Percentiles rank a stretch among this genome's conserved stretches.
Conservation (phyloP, 306 rosid species). For the Gleditsia sinensis region DNA sequence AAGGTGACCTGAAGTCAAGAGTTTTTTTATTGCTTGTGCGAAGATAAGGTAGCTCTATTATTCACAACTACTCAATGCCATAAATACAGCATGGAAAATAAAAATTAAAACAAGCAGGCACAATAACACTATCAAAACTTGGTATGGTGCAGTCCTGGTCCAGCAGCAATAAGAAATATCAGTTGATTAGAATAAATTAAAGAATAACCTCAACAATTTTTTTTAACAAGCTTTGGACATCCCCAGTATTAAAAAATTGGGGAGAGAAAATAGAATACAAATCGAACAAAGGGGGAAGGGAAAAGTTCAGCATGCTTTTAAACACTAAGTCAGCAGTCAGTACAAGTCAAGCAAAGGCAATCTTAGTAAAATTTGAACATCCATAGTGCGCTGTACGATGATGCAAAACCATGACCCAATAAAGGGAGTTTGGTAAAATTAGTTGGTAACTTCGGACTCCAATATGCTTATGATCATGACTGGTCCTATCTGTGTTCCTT, state of each 20-base stretch:
- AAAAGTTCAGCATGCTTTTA: slow-evolving; percentile 26
- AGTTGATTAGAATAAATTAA: no score
- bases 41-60: no score
- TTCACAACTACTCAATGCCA: no score
- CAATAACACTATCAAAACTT: no score
- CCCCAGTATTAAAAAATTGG: slow-evolving; percentile 29
- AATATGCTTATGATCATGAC: slow-evolving; percentile 16
- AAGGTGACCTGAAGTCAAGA: not conserved
- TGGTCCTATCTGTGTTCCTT: slow-evolving; percentile 13
- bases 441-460: slow-evolving; percentile 24
- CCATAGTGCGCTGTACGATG: not conserved
- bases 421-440: not conserved
- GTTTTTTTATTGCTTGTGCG: no score
- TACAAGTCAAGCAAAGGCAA: not conserved
- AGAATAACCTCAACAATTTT: no score
- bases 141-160: no score
- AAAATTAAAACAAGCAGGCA: no score
- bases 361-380: not conserved
- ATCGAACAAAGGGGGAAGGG: slow-evolving; percentile 10
- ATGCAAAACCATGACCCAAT: slow-evolving; percentile 7
- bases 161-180: no score
- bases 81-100: no score
- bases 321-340: slow-evolving; percentile 6
- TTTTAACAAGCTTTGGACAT: slow-evolving; percentile 48
- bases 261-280: slow-evolving; percentile 33